A percentile compares a stretch with the other conserved stretches of the same genome.
Evolutionary conservation across 2,329 filamentous ascomycete genomes (phyloP).

Genomic region (Sporothrix pseudoabietina): DNA sequence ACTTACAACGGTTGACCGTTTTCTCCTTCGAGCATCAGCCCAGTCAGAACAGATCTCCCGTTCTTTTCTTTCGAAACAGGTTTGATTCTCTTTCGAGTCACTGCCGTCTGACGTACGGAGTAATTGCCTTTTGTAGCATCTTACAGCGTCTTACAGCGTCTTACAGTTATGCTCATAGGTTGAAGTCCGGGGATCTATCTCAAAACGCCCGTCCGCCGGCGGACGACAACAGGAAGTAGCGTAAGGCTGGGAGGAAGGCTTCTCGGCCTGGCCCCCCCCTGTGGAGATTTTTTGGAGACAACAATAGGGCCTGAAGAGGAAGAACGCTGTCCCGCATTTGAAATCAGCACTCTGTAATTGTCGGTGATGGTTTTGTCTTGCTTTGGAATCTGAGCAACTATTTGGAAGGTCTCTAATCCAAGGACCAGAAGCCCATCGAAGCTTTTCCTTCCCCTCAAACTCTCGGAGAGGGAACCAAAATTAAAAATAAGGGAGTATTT

Average conservation of each 20-base stretch:
- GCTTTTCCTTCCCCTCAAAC: neutral
- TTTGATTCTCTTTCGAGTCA: neutral
- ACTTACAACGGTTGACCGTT: neutral
- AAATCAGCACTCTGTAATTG: slow-evolving; percentile 1
- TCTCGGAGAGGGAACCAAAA: neutral
- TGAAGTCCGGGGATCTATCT: neutral
- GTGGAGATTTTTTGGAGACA: neutral
- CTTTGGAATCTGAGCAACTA: slow-evolving; percentile 1
- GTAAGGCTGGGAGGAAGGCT: neutral
- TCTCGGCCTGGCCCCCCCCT: neutral
- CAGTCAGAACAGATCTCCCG: neutral
- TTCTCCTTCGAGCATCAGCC: neutral
- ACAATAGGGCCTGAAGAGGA: neutral
- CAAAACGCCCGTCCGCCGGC: slow-evolving; percentile 19
- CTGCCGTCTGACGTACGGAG: neutral
- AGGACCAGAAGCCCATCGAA: slow-evolving; percentile 8
- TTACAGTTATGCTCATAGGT: neutral
- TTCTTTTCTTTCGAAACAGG: neutral
- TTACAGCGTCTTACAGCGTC: slow-evolving; percentile 4
- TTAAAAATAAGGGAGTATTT: neutral
- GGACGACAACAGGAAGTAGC: neutral
- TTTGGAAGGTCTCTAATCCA: neutral
- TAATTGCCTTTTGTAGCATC: neutral
- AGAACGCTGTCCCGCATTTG: slow-evolving; percentile 21
- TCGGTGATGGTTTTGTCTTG: neutral